Evolutionary conservation across 2,329 filamentous ascomycete genomes (phyloP), one percentile per base, ranked within the genome.

Genomic region (Ambrosiella xylebori): DNA sequence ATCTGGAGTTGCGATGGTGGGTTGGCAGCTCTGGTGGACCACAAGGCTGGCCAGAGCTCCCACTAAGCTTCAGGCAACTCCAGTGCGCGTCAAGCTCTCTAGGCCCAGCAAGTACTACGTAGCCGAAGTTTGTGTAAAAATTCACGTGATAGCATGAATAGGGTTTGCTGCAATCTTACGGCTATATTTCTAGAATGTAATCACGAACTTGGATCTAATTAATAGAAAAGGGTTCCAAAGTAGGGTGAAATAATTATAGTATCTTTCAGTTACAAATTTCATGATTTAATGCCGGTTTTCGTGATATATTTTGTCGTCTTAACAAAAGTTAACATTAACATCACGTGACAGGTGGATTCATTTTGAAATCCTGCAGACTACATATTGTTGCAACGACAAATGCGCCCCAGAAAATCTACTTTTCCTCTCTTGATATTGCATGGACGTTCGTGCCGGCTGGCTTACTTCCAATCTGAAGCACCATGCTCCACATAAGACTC

Each of bases 21-120:
- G 55, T 58, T 47, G 17, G 52, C 27, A 51, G 51, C 56, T 54
- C 41, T 35, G 41, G 45, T 60, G 39, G 56, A 56, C 59, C 51
- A 58, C 58, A 41, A 61, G 59, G 59, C 59, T 61, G 59, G 27
- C 27, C 5, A 27, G 54, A 61, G 59, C 57, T 61, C 17, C 41
- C 52, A 59, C 57, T 50, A 54, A 61, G 59, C 59, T 61, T 61
- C 59, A 61, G 59, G 59, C 59, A 61, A 59, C 59, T 61, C 57
- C 55, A 59, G 59, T 61, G 57, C 59, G 59, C 59, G 59, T 61
- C 59, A 61, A 61, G 59, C 59, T 58, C 36, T 41, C 52, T 12
- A 56, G 39, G 53, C 53, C 47, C 27, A 44, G 36, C 40, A 39
- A 12, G 39, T 17, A 41, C 17, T 41, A 44, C 15, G 15, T 44